Base-by-base conservation (phyloP, 2,329 filamentous ascomycete species). In the Thelonectria blattea region DNA sequence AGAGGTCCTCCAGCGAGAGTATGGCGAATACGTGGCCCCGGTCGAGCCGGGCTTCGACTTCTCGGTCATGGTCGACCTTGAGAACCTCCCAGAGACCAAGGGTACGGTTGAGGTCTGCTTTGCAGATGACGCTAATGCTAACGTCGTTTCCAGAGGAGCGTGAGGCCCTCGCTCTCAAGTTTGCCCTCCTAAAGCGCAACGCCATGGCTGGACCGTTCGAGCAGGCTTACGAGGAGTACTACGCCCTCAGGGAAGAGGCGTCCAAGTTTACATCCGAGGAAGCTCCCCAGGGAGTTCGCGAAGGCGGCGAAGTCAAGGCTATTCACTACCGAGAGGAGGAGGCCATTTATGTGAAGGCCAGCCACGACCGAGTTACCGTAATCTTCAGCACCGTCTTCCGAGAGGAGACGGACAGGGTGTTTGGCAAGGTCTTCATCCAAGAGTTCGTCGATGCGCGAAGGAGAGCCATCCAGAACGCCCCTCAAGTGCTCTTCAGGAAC, bases 241-340 rank as follows among this genome's bases (percentile, higher is more conserved):
- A 93, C 73, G 85, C 88, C 65, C 80, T 99, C 65, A 88, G 90
- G 69, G 92, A 96, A 73, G 92, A 94, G 71, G 93, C 95, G 7
- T 91, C 92, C 47, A 92, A 93, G 74, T 98, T 95, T 75, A 97
- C 92, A 39, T 92, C 91, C 2, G 95, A 99, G 78, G 91, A 94
- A 63, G 95, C 96, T 54, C 95, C 95, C 1, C 92, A 97, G 75
- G 94, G 93, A 64, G 83, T 97, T 30, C 83, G 83, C 67, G 95
- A 98, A 78, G 94, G 95, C 52, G 93, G 94, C 58, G 88, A 95
- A 69, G 90, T 98, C 61, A 97, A 96, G 85, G 89, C 94, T 3
- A 96, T 99, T 71, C 94, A 98, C 78, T 99, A 99, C 81, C 91
- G 95, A 58, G 96, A 99, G 73, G 93, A 98, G 81, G 95, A 99